Percentiles rank a stretch among this genome's conserved stretches.
Conservation (phyloP, 805 yeast genomes). For the Trichomonascus vanleenenianus region DNA sequence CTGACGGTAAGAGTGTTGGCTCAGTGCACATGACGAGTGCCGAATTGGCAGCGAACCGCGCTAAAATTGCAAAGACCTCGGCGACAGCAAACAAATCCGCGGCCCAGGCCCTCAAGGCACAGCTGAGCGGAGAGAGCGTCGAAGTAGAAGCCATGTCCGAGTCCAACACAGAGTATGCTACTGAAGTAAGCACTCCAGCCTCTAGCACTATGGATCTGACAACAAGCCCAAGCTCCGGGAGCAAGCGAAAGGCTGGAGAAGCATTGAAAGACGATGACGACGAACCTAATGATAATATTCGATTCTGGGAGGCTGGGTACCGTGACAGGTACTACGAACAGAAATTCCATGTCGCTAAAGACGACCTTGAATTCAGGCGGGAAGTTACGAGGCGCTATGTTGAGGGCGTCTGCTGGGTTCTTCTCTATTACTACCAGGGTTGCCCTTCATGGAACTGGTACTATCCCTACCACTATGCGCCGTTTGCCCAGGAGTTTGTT, state of each 20-base stretch:
- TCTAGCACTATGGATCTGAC: slow-evolving; percentile 9
- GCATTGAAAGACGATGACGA: slow-evolving; percentile 25
- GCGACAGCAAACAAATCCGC: slow-evolving; percentile 64
- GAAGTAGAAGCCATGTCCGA: slow-evolving; percentile 2
- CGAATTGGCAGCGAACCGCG: slow-evolving; percentile 60
- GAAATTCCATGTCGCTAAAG: slow-evolving; percentile 53
- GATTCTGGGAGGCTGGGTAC: slow-evolving; percentile 84
- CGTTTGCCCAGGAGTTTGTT: slow-evolving; percentile 84
- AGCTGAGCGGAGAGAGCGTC: slow-evolving; percentile 15
- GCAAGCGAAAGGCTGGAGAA: slow-evolving; percentile 9
- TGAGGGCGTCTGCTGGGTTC: slow-evolving; percentile 96
- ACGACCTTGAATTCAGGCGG: slow-evolving; percentile 43
- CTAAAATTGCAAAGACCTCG: slow-evolving; percentile 52
- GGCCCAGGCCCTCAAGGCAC: slow-evolving; percentile 49
- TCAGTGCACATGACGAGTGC: slow-evolving; percentile 56
- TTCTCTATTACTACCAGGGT: slow-evolving; percentile 90
- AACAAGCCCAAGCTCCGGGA: slow-evolving; percentile 15
- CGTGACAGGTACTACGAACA: slow-evolving; percentile 67
- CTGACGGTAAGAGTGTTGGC: slow-evolving; percentile 67
- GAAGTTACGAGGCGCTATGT: slow-evolving; percentile 66
- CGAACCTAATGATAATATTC: slow-evolving; percentile 46
- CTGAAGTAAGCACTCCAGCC: slow-evolving; percentile 5
- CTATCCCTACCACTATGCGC: slow-evolving; percentile 96
- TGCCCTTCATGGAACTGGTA: slow-evolving; percentile 99
- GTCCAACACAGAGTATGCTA: not conserved